Percentiles rank a stretch among this genome's conserved stretches.
Conservation (phyloP, 2,329 filamentous ascomycete species). For the Zasmidium citrigriseum region DNA sequence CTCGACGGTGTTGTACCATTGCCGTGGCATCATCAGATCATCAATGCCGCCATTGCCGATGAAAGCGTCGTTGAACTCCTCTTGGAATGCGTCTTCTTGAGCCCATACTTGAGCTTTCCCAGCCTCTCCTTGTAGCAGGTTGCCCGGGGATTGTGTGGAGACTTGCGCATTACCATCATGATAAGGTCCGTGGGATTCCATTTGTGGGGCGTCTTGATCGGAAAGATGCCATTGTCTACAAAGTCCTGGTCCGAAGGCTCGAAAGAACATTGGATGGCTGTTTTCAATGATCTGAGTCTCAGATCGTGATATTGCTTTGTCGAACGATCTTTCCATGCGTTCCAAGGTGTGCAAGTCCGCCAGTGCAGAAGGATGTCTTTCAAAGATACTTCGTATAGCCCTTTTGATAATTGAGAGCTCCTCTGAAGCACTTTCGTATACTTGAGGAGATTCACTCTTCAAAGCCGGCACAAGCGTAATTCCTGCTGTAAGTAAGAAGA, state of each 20-base stretch:
- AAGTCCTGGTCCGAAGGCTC: not conserved
- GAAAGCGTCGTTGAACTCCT: not conserved
- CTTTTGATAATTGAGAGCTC: not conserved
- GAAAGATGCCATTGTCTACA: not conserved
- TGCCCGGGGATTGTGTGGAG: too few relatives aligned
- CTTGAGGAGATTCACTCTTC: not conserved
- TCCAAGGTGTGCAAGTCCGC: not conserved
- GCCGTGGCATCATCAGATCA: not conserved
- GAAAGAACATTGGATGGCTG: not conserved
- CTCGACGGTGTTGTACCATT: not conserved
- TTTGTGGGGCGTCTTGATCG: not conserved
- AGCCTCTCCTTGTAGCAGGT: not conserved
- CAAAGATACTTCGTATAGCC: not conserved
- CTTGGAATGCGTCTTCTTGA: not conserved
- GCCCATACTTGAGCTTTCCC: not conserved
- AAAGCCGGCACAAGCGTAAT: not conserved
- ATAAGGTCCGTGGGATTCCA: too few relatives aligned
- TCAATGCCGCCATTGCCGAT: not conserved
- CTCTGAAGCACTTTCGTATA: not conserved
- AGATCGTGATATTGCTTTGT: not conserved
- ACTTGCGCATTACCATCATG: too few relatives aligned
- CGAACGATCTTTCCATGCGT: not conserved
- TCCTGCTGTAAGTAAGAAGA: not conserved
- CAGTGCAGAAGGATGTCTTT: not conserved
- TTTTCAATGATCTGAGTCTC: not conserved